Evolutionary conservation across 2,329 filamentous ascomycete species (phyloP).

Genomic region (Myriosclerotinia duriaeana): DNA sequence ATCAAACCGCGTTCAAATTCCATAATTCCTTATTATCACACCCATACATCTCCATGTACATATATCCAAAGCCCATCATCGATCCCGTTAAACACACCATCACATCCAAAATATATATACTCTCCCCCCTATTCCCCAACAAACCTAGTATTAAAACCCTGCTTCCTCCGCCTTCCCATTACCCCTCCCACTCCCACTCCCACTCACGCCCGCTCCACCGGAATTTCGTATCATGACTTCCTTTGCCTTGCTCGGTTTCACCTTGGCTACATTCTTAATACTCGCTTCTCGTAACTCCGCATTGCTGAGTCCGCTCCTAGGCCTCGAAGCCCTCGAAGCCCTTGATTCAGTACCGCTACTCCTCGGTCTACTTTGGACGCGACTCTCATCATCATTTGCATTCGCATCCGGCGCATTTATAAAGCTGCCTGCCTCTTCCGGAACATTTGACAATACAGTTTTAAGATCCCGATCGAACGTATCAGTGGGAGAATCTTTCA

Average conservation of each 20-base stretch:
- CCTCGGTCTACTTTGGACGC: not conserved
- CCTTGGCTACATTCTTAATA: conserved; percentile 16
- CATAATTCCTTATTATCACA: not conserved
- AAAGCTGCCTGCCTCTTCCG: conserved; percentile 20
- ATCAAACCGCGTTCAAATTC: not conserved
- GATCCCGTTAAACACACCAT: not conserved
- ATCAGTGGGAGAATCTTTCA: not conserved
- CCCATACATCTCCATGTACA: not conserved
- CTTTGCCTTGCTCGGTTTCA: conserved; percentile 8
- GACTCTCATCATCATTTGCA: not conserved
- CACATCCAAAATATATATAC: not conserved
- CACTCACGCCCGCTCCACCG: not conserved
- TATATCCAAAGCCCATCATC: not conserved
- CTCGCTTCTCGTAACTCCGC: conserved; percentile 22
- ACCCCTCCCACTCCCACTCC: not conserved
- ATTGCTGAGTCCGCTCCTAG: conserved; percentile 21
- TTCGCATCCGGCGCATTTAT: not conserved
- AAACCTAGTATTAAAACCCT: not conserved
- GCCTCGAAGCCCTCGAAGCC: conserved; percentile 11
- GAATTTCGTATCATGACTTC: conserved; percentile 13
- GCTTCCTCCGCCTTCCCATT: conserved; percentile 20
- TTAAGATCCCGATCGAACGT: conserved; percentile 1
- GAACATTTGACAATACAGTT: conserved; percentile 10
- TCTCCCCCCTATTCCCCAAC: not conserved
- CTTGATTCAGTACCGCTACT: conserved; percentile 9